These are phyloP conservation scores for Lentinula boryana DNA, from an alignment of 768 basidiomycete genomes.

Conservation along the genomic window DNA sequence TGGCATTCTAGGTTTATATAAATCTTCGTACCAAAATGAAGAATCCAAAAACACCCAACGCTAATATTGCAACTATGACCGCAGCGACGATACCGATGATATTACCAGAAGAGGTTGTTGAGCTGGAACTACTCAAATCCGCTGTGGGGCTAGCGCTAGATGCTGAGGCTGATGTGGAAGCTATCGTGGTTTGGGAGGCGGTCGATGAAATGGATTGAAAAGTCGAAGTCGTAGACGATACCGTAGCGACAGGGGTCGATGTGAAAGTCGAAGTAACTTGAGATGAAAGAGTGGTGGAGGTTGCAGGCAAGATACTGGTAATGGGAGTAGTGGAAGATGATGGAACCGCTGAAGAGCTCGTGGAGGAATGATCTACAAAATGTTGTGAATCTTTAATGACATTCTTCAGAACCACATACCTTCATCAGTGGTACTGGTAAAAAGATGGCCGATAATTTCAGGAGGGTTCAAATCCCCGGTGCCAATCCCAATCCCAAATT, in stretches of 20 bases:
- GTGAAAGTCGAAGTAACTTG: not conserved
- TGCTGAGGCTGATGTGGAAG: not conserved
- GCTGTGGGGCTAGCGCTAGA: not conserved
- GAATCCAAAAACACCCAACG: conserved; percentile 32
- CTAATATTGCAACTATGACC: conserved; percentile 35
- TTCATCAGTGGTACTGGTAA: not conserved
- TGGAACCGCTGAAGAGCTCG: not conserved
- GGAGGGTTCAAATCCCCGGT: not conserved
- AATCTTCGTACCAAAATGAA: conserved; percentile 38
- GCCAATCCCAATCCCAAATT: not conserved
- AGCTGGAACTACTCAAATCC: not conserved
- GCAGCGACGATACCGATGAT: conserved; percentile 41
- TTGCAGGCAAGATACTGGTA: not conserved
- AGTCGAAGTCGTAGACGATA: not conserved
- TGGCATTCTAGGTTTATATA: not conserved
- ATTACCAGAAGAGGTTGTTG: not conserved
- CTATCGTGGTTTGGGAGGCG: not conserved
- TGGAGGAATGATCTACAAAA: not conserved
- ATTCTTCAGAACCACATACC: not conserved
- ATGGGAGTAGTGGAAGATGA: not conserved
- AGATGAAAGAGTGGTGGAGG: not conserved
- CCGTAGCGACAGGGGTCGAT: not conserved
- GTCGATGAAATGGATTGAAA: not conserved
- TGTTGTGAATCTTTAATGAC: too few species aligned
- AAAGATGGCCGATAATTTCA: not conserved